Conservation (phyloP, 164 flowering plant species). For the Houttuynia cordata region DNA sequence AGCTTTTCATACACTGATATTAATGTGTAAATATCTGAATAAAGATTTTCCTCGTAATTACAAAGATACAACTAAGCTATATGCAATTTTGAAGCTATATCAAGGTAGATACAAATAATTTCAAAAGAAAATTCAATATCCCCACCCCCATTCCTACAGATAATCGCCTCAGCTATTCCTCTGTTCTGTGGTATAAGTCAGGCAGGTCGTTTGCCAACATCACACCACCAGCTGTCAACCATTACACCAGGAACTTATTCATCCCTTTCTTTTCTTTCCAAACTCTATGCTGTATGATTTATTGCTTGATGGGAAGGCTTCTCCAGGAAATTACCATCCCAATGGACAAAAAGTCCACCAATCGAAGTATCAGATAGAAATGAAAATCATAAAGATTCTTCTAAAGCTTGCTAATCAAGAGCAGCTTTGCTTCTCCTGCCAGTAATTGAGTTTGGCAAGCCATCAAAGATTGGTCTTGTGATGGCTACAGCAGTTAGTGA, state of each 20-base stretch:
- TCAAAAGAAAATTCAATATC: too few species aligned
- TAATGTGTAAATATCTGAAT: too few species aligned
- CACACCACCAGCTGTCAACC: not conserved
- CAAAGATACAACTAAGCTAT: not conserved
- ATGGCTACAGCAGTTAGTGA: conserved; percentile 38
- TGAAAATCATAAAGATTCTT: not conserved
- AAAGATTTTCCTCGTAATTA: not conserved
- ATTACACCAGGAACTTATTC: not conserved
- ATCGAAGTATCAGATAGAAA: not conserved
- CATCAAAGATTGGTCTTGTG: conserved; percentile 70
- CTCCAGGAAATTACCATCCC: not conserved
- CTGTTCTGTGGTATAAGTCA: not conserved
- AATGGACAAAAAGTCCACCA: not conserved
- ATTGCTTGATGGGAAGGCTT: not conserved
- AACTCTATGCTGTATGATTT: not conserved
- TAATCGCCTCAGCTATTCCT: not conserved
- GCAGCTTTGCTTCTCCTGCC: conserved; percentile 66
- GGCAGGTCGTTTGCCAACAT: too few species aligned
- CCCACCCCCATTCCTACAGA: not conserved
- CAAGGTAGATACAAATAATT: not conserved
- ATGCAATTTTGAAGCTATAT: not conserved
- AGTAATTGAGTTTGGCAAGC: conserved; percentile 57
- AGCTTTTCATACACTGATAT: not conserved
- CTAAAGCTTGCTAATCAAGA: conserved; percentile 31
- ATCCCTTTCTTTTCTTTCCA: not conserved